Conservation (phyloP, 768 basidiomycete genomes). For the Coprinopsis strossmayeri region DNA sequence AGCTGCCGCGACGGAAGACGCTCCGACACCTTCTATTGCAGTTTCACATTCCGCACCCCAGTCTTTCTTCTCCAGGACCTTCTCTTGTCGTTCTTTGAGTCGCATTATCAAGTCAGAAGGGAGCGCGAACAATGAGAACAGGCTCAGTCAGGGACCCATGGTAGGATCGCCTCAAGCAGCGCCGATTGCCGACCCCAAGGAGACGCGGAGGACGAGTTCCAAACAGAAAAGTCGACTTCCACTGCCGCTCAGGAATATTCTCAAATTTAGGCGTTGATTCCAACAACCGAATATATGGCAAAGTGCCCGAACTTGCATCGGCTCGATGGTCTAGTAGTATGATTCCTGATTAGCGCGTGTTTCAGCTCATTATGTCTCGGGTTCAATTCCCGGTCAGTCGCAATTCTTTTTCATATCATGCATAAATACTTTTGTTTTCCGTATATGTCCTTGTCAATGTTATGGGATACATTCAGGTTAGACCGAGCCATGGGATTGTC, state of each 20-base stretch:
- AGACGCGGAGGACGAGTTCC: neutral
- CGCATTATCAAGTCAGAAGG: slow-evolving; percentile 4
- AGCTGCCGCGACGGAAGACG: no score
- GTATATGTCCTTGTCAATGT: neutral
- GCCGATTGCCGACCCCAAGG: neutral
- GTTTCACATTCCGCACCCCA: neutral
- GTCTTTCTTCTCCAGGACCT: slow-evolving; percentile 1
- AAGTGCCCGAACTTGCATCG: neutral
- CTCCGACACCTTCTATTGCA: no score
- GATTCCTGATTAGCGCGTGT: neutral
- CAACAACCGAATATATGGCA: neutral
- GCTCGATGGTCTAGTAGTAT: slow-evolving; percentile 1
- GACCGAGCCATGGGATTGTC: no score
- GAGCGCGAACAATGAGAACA: neutral
- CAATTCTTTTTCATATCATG: neutral
- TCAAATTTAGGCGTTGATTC: neutral
- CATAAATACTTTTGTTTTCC: neutral
- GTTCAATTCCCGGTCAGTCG: slow-evolving; percentile 6
- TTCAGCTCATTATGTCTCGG: neutral
- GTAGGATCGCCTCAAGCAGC: neutral
- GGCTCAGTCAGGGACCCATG: neutral
- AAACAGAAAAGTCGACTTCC: slow-evolving; percentile 8
- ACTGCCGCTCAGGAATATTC: slow-evolving; percentile 6
- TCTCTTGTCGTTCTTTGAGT: slow-evolving; percentile 7
- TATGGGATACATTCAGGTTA: no score